phyloP scores from a whole-genome alignment of 208 protist species.

The Crithidia fasciculata region DNA sequence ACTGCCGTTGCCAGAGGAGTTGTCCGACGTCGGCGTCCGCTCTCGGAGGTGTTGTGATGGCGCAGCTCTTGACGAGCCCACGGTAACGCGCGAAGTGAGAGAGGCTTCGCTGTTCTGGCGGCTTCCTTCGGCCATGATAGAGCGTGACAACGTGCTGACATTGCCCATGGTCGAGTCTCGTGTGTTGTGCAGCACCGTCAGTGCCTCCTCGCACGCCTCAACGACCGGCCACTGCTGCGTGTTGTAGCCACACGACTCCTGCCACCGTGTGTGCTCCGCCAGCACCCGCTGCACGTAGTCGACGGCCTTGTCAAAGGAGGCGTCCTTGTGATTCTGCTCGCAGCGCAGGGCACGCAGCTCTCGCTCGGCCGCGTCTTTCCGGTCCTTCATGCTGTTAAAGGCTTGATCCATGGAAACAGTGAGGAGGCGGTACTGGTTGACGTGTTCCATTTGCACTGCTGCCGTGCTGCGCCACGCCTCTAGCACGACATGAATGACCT shows the following conservation, averaged over 20 bases:
- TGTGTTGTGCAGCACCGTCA: slow-evolving; percentile 27
- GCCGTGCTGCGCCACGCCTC: slow-evolving; percentile 39
- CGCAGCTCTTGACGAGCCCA: background rate
- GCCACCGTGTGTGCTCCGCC: slow-evolving; percentile 70
- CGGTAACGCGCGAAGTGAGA: background rate
- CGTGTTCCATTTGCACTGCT: slow-evolving; percentile 43
- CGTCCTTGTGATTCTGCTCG: slow-evolving; percentile 63
- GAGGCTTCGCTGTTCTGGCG: background rate
- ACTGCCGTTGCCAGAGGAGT: slow-evolving; percentile 19
- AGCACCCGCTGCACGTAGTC: slow-evolving; percentile 75
- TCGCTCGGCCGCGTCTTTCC: slow-evolving; percentile 49
- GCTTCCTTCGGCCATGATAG: background rate
- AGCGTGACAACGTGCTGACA: background rate
- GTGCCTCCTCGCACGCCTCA: slow-evolving; percentile 46
- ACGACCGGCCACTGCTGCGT: slow-evolving; percentile 57
- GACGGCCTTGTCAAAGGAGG: slow-evolving; percentile 62
- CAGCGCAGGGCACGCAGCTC: slow-evolving; percentile 57
- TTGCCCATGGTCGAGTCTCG: slow-evolving; percentile 10
- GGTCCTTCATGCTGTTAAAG: slow-evolving; percentile 62
- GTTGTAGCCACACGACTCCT: slow-evolving; percentile 69
- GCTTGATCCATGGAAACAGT: slow-evolving; percentile 40
- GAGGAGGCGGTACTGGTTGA: slow-evolving; percentile 53
- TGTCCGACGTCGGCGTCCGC: slow-evolving; percentile 1
- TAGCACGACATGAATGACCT: slow-evolving; percentile 47
- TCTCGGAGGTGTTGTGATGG: slow-evolving; percentile 14